Conservation (phyloP, 768 basidiomycete species). For the Russula virescens region DNA sequence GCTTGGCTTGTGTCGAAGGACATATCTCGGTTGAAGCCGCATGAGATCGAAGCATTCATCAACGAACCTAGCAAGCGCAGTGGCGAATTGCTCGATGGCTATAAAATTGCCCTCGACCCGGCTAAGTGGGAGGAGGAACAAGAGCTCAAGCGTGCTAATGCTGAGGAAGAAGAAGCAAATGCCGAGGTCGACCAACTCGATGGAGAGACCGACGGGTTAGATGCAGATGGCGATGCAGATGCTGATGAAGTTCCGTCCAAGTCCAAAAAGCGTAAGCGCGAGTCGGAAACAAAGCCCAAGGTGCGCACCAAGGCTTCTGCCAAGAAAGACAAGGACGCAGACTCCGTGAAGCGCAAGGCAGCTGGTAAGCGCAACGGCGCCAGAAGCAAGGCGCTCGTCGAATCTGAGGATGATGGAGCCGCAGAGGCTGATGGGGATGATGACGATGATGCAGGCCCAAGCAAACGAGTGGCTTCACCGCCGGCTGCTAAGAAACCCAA, state of each 20-base stretch:
- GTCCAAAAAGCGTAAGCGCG: slow-evolving; percentile 59
- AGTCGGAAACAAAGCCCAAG: slow-evolving; percentile 44
- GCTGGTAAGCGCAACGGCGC: slow-evolving; percentile 47
- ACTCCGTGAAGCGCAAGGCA: slow-evolving; percentile 32
- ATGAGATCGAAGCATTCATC: slow-evolving; percentile 84
- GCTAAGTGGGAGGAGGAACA: slow-evolving; percentile 54
- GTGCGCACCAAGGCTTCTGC: slow-evolving; percentile 41
- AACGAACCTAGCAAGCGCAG: slow-evolving; percentile 70
- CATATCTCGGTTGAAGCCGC: slow-evolving; percentile 65
- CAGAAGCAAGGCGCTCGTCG: slow-evolving; percentile 58
- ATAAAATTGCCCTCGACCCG: slow-evolving; percentile 70
- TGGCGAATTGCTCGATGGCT: slow-evolving; percentile 70
- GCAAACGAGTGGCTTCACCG: slow-evolving; percentile 47
- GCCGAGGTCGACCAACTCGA: slow-evolving; percentile 65
- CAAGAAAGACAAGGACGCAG: slow-evolving; percentile 43
- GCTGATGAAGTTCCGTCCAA: slow-evolving; percentile 36
- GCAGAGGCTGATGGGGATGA: slow-evolving; percentile 31
- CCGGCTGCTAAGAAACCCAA: slow-evolving; percentile 61
- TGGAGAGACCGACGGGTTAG: slow-evolving; percentile 43
- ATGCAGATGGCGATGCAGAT: slow-evolving; percentile 42
- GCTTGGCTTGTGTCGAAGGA: slow-evolving; percentile 82
- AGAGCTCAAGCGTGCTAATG: slow-evolving; percentile 32
- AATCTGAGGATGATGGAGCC: slow-evolving; percentile 59
- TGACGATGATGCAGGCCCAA: slow-evolving; percentile 39
- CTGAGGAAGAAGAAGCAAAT: slow-evolving; percentile 45